phyloP scores from a whole-genome alignment of 179 eudicot genomes.

The Beta corolliflora region DNA sequence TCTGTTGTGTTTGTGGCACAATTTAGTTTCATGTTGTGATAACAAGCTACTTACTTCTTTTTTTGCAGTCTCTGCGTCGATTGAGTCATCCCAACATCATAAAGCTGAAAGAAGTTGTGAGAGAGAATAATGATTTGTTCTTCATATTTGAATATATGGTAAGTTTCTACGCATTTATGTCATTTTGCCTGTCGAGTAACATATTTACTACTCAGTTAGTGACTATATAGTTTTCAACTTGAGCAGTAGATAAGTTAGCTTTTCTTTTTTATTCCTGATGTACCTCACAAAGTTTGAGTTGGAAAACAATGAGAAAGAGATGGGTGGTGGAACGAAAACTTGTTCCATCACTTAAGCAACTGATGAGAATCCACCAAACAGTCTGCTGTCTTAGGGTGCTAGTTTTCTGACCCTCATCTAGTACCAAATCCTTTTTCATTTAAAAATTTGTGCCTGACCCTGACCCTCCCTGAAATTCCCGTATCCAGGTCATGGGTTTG shows the following conservation, averaged over 20 bases:
- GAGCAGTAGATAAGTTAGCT: not conserved
- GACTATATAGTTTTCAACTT: not conserved
- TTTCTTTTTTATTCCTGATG: not conserved
- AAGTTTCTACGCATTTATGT: constrained; percentile 15
- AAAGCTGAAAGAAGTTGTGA: constrained; percentile 92
- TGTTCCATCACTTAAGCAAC: not conserved
- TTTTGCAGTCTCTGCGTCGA: constrained; percentile 72
- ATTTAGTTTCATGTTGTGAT: not conserved
- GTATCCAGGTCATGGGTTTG: not conserved
- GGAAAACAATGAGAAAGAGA: not conserved
- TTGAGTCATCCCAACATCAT: constrained; percentile 93
- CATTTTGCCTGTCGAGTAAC: not conserved
- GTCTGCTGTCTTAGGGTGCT: not conserved
- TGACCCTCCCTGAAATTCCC: no score
- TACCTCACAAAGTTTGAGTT: not conserved
- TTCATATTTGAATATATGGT: constrained; percentile 98
- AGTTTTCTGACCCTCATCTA: not conserved
- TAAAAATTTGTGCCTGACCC: not conserved
- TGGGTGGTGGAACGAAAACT: not conserved
- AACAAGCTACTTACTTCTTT: constrained; percentile 8
- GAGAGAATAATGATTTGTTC: constrained; percentile 77
- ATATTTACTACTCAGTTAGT: not conserved
- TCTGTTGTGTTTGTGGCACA: not conserved
- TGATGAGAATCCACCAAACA: not conserved
- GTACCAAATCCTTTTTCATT: no score